These are phyloP conservation scores for Knufia petricola DNA, from an alignment of 2,329 filamentous ascomycete species.

Conservation along the genomic window DNA sequence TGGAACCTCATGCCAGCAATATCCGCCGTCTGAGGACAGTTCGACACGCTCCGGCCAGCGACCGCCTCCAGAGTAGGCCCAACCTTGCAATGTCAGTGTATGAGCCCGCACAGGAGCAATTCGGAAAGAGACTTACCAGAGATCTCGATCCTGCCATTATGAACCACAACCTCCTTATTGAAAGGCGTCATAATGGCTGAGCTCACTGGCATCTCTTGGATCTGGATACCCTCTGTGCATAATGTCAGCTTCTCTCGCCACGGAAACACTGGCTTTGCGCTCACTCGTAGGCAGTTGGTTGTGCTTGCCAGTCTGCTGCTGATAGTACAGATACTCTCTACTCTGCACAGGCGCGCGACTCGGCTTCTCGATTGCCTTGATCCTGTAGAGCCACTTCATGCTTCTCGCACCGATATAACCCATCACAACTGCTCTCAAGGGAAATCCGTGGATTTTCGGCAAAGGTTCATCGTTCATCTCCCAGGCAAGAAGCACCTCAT, in stretches of 20 bases:
- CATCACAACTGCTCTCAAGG: constrained; percentile 52
- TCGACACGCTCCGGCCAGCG: constrained; percentile 56
- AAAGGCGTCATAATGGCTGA: constrained; percentile 57
- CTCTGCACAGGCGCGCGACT: constrained; percentile 53
- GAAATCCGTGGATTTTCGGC: constrained; percentile 57
- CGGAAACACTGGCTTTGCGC: constrained; percentile 33
- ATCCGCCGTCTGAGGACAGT: constrained; percentile 53
- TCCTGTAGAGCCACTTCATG: constrained; percentile 45
- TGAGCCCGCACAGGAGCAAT: constrained; percentile 43
- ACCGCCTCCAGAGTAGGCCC: constrained; percentile 51
- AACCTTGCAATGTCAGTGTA: constrained; percentile 42
- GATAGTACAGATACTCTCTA: constrained; percentile 60
- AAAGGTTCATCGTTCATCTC: constrained; percentile 61
- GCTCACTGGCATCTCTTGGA: constrained; percentile 63
- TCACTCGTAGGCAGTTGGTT: constrained; percentile 43
- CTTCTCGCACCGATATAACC: constrained; percentile 60
- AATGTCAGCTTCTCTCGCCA: constrained; percentile 39
- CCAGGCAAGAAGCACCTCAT: constrained; percentile 60
- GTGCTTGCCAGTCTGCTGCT: constrained; percentile 58
- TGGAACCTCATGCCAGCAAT: constrained; percentile 55
- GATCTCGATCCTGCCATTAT: constrained; percentile 43
- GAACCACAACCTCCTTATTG: constrained; percentile 51
- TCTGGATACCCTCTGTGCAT: constrained; percentile 48
- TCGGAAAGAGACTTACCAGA: not conserved
- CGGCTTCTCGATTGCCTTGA: constrained; percentile 51